Conservation (phyloP, 1,139 yeast genomes). For the Scheffersomyces cryptocercus region DNA sequence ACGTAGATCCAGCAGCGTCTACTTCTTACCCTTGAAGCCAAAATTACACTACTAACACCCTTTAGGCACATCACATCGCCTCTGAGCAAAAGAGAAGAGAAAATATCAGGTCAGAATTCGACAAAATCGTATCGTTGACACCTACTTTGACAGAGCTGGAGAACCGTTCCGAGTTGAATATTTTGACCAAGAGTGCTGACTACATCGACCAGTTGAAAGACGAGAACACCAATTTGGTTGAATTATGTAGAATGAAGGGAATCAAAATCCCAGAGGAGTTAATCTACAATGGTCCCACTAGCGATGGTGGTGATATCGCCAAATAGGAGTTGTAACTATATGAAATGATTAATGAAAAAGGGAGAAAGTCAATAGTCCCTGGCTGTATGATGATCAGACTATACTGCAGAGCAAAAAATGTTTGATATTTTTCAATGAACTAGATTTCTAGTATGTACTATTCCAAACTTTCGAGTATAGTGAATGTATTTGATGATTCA, state of each 20-base stretch:
- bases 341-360: too few species aligned
- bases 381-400: too few species aligned
- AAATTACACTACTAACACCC: constrained; percentile 5
- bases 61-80: constrained; percentile 51
- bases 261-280: constrained; percentile 40
- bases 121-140: constrained; percentile 43
- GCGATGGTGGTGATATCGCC: constrained; percentile 19
- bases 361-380: too few species aligned
- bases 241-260: constrained; percentile 36
- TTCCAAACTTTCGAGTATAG: too few species aligned
- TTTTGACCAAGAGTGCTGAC: constrained; percentile 48
- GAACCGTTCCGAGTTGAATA: constrained; percentile 46
- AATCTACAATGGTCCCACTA: constrained; percentile 39
- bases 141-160: constrained; percentile 45
- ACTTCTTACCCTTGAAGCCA: too few species aligned
- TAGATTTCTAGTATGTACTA: too few species aligned
- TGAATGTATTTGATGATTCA: too few species aligned
- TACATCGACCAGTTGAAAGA: constrained; percentile 43
- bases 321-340: constrained; percentile 5
- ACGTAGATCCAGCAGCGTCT: too few species aligned
- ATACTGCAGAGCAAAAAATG: too few species aligned
- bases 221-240: constrained; percentile 39
- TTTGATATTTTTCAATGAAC: too few species aligned
- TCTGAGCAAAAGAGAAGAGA: constrained; percentile 51
- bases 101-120: constrained; percentile 49